Percentiles rank a stretch among this genome's conserved stretches.
phyloP scores from a whole-genome alignment of 2,329 filamentous ascomycete genomes.

The Paecilomyces niveus region DNA sequence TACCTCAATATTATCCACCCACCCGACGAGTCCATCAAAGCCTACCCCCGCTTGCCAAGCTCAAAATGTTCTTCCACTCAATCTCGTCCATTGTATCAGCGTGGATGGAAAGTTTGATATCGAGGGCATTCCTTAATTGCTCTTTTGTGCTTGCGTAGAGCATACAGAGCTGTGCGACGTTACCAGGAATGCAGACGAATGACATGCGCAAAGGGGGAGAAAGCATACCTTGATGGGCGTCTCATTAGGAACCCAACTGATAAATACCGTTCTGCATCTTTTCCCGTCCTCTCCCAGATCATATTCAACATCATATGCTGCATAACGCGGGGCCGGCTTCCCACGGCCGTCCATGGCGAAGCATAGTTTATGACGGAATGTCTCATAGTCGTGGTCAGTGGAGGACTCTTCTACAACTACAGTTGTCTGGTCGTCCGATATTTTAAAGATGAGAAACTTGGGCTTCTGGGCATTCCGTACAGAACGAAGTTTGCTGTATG shows the following conservation, averaged over 20 bases:
- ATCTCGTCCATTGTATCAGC: slow-evolving; percentile 1
- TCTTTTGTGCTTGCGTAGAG: slow-evolving; percentile 9
- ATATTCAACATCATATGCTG: slow-evolving; percentile 12
- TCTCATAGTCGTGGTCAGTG: slow-evolving; percentile 6
- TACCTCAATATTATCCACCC: no score
- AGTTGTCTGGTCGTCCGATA: slow-evolving; percentile 5
- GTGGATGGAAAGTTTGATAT: slow-evolving; percentile 9
- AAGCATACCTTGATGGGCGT: slow-evolving; percentile 4
- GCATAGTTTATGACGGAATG: slow-evolving; percentile 6
- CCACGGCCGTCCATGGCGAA: not conserved
- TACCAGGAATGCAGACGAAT: no score
- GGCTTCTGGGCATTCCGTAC: slow-evolving; percentile 3
- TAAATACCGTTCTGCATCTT: slow-evolving; percentile 6
- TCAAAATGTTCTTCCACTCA: no score
- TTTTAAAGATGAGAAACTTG: slow-evolving; percentile 7
- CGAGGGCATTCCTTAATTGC: slow-evolving; percentile 5
- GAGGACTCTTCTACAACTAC: slow-evolving; percentile 7
- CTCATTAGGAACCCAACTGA: slow-evolving; percentile 8
- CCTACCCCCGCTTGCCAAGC: no score
- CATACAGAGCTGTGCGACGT: slow-evolving; percentile 5
- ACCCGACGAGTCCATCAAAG: no score
- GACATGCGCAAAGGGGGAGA: no score
- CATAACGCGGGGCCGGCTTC: slow-evolving; percentile 4
- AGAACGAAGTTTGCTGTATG: slow-evolving; percentile 4
- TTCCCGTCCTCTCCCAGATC: slow-evolving; percentile 7